These are phyloP conservation scores for Botrytis sinoallii DNA, from an alignment of 2,329 filamentous ascomycete genomes.

Conservation along the genomic window DNA sequence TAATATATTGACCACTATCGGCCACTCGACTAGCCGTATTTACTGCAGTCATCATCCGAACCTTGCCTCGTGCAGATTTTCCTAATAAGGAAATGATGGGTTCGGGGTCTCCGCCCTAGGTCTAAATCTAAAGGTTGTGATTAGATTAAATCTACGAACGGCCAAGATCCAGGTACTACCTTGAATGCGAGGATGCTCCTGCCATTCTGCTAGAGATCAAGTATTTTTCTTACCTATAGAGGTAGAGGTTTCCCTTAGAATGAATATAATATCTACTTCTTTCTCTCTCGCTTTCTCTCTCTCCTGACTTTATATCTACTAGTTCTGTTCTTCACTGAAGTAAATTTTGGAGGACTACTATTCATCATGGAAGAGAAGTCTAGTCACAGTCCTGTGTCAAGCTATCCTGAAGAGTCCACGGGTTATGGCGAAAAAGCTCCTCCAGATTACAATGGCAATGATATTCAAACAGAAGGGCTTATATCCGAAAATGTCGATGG, in stretches of 20 bases:
- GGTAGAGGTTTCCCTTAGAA: not conserved
- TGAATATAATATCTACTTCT: not conserved
- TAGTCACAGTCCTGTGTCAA: slow-evolving; percentile 8
- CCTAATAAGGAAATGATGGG: slow-evolving; percentile 1
- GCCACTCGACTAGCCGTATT: not conserved
- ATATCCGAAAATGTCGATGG: slow-evolving; percentile 28
- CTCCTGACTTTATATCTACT: not conserved
- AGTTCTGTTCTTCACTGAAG: not conserved
- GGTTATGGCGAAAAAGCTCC: slow-evolving; percentile 19
- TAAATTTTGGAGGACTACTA: not conserved
- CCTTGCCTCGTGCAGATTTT: not conserved
- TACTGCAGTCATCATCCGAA: not conserved
- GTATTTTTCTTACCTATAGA: not conserved
- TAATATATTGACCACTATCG: not conserved
- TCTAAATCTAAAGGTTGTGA: not conserved
- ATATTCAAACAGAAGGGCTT: slow-evolving; percentile 12
- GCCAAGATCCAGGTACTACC: slow-evolving; percentile 1
- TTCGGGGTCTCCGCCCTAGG: not conserved
- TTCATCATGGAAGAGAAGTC: slow-evolving; percentile 22
- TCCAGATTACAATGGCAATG: not conserved
- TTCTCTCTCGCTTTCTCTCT: not conserved
- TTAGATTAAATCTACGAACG: not conserved
- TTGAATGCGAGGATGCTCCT: not conserved
- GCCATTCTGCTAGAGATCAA: not conserved
- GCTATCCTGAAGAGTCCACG: slow-evolving; percentile 10